phyloP scores from a whole-genome alignment of 2,329 filamentous ascomycete species.

The Amylocarpus encephaloides region DNA sequence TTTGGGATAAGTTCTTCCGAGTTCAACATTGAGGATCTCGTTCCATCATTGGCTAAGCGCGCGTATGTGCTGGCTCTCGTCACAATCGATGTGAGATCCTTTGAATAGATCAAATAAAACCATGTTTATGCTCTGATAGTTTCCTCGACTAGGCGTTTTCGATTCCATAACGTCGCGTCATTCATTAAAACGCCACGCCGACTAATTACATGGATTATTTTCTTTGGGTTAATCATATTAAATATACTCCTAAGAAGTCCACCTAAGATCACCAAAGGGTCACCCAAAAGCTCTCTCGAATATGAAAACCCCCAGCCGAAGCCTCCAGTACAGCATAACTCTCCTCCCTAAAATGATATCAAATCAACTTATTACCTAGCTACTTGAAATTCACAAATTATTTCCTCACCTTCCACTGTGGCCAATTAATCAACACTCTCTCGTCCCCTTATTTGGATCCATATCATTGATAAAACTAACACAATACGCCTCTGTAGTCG shows the following conservation, averaged over 20 bases:
- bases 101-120: too few relatives aligned
- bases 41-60: too few relatives aligned
- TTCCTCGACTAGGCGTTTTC: too few relatives aligned
- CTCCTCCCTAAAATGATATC: neutral
- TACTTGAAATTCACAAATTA: neutral
- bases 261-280: neutral
- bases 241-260: neutral
- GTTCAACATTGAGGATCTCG: too few relatives aligned
- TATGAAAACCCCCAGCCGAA: neutral
- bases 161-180: too few relatives aligned
- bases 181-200: too few relatives aligned
- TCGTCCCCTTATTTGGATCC: slow-evolving; percentile 57
- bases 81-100: too few relatives aligned
- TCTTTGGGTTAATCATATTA: neutral
- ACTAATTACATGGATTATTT: too few relatives aligned
- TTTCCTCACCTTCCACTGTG: neutral
- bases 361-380: neutral
- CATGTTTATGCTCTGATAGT: too few relatives aligned
- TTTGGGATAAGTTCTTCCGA: too few relatives aligned
- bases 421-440: neutral
- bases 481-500: slow-evolving; percentile 61
- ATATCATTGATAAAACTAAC: slow-evolving; percentile 64
- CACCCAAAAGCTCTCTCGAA: neutral
- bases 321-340: neutral
- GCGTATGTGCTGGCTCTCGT: too few relatives aligned